Conservation (phyloP, 2,329 filamentous ascomycete genomes). For the Fusarium nurragi region DNA sequence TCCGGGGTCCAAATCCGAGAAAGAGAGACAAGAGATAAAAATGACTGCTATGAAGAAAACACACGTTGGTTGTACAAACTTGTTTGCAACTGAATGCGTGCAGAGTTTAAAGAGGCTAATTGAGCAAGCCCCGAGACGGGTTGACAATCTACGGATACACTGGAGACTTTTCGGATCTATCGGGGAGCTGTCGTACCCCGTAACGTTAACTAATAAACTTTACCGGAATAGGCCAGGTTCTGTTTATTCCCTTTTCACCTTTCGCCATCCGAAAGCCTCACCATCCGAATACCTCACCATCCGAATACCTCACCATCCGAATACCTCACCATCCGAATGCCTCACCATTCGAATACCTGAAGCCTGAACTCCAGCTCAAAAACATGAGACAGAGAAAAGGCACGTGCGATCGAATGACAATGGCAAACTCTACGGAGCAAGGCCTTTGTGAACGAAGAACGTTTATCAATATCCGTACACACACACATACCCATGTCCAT, state of each 20-base stretch:
- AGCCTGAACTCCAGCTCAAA: background rate
- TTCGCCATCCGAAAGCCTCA: background rate
- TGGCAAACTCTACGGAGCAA: background rate
- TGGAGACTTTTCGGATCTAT: constrained; percentile 21
- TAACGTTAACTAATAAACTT: constrained; percentile 5
- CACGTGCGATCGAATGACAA: constrained; percentile 1
- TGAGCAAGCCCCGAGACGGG: background rate
- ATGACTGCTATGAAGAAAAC: no score
- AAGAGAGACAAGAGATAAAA: background rate
- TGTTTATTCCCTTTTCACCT: constrained; percentile 14
- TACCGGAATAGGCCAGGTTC: constrained; percentile 18
- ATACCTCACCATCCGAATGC: background rate
- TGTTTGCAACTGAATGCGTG: background rate
- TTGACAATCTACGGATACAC: no score
- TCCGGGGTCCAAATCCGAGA: constrained; percentile 1
- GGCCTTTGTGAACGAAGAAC: background rate
- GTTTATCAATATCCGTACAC: background rate
- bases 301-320: background rate
- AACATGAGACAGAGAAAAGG: background rate
- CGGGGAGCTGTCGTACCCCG: constrained; percentile 25
- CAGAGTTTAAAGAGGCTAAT: background rate
- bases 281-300: background rate
- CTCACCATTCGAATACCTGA: background rate
- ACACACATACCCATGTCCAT: background rate
- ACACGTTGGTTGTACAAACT: no score